Evolutionary conservation across 2,329 filamentous ascomycete genomes (phyloP), one percentile per base, ranked within the genome.

Genomic region (Claviceps digitariae): DNA sequence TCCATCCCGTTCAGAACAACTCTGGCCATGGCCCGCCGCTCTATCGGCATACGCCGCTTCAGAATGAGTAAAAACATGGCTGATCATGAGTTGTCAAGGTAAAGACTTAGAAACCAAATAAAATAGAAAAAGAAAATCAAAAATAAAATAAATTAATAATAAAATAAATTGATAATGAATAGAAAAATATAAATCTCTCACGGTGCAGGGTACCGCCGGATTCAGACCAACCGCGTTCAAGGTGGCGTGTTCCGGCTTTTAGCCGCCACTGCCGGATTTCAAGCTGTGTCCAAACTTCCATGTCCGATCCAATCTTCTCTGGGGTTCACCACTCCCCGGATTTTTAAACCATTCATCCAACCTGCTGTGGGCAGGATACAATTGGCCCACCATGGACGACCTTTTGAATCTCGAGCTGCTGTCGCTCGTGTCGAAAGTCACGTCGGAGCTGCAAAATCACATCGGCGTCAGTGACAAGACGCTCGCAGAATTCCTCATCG

Each of bases 401-500:
- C 79, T 98, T 60, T 81, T 87, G 68, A 87, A 88, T 62, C 83
- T 98, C 66, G 93, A 98, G 76, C 77, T 94, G 56, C 79, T 98
- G 52, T 95, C 90, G 62, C 83, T 98, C 64, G 90, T 97, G 54
- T 93, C 89, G 50, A 95, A 91, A 69, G 89, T 98, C 61, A 90
- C 90, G 15, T 91, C 87, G 20, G 93, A 98, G 70, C 77, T 98
- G 52, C 86, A 95, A 63, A 98, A 98, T 65, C 88, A 98, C 70
- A 72, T 97, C 55, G 89, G 90, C 53, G 82, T 96, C 62, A 86
- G 81, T 66, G 90, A 98, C 71, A 96, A 95, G 70, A 95, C 89
- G 5, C 82, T 98, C 27, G 90, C 93, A 61, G 93, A 98, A 69
- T 98, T 95, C 66, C 82, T 98, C 63, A 95, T 98, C 64, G 87